These are phyloP conservation scores for Sclerotinia sclerotiorum DNA, from an alignment of 2,329 filamentous ascomycete genomes.

Conservation along the genomic window DNA sequence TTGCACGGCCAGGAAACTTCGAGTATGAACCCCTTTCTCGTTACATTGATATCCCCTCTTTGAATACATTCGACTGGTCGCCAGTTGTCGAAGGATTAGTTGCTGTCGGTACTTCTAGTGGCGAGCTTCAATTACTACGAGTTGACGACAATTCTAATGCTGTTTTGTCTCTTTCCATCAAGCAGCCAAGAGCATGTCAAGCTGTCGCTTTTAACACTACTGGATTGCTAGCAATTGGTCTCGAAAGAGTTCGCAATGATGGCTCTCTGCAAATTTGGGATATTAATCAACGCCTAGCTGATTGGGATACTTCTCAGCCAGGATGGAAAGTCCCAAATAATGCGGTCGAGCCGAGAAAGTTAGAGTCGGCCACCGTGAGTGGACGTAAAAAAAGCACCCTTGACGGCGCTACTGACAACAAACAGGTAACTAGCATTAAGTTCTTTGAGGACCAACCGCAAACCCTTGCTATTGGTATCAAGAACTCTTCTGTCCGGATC, in stretches of 20 bases:
- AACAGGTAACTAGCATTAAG: conserved; percentile 78
- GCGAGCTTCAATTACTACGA: conserved; percentile 71
- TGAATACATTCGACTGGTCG: conserved; percentile 68
- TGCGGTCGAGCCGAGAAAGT: conserved; percentile 51
- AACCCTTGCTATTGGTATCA: conserved; percentile 73
- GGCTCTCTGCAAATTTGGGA: conserved; percentile 83
- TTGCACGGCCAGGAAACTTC: conserved; percentile 52
- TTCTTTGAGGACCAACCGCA: conserved; percentile 79
- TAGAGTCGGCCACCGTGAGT: conserved; percentile 47
- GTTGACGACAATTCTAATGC: conserved; percentile 69
- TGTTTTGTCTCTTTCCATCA: conserved; percentile 66
- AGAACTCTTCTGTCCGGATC: conserved; percentile 70
- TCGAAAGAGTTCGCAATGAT: conserved; percentile 80
- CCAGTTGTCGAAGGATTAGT: conserved; percentile 63
- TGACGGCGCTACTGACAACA: conserved; percentile 46
- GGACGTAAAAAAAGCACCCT: background rate
- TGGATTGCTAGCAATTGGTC: conserved; percentile 71
- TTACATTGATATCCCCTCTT: conserved; percentile 61
- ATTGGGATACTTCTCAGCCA: conserved; percentile 47
- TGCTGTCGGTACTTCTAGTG: conserved; percentile 72
- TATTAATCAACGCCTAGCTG: conserved; percentile 58
- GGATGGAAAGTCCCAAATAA: conserved; percentile 45
- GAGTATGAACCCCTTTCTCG: conserved; percentile 58
- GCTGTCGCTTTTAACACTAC: conserved; percentile 75
- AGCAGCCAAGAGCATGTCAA: conserved; percentile 75